Percentiles rank a stretch among this genome's conserved stretches.
Evolutionary conservation across 805 yeast species (phyloP).

Genomic region (Lipomyces spencermartinsiae): DNA sequence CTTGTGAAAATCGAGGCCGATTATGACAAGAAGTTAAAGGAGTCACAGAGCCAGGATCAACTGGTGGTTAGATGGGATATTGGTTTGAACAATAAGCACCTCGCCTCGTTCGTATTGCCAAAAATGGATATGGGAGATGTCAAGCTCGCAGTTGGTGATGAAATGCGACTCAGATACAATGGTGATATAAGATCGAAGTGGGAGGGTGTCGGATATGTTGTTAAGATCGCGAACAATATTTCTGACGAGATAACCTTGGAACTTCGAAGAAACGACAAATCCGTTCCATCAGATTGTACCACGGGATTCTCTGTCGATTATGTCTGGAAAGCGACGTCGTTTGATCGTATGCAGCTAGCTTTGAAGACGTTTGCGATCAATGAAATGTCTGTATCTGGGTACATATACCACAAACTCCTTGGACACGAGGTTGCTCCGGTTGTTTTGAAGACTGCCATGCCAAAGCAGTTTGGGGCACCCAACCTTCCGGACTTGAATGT

Average conservation of each 20-base stretch:
- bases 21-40: constrained; percentile 73
- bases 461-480: constrained; percentile 66
- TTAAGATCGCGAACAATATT: constrained; percentile 69
- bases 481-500: constrained; percentile 72
- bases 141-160: constrained; percentile 85
- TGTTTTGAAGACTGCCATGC: constrained; percentile 57
- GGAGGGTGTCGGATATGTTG: constrained; percentile 75
- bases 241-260: constrained; percentile 77
- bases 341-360: constrained; percentile 83
- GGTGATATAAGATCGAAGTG: constrained; percentile 67
- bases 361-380: constrained; percentile 72
- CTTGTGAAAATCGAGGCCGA: constrained; percentile 82
- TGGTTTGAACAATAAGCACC: constrained; percentile 66
- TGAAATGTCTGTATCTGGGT: constrained; percentile 71
- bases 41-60: constrained; percentile 76
- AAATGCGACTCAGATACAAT: constrained; percentile 67
- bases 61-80: constrained; percentile 76
- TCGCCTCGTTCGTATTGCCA: constrained; percentile 72
- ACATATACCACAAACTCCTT: constrained; percentile 74
- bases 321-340: constrained; percentile 87
- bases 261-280: constrained; percentile 52
- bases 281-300: constrained; percentile 60
- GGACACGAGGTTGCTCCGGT: constrained; percentile 77
- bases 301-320: constrained; percentile 82
- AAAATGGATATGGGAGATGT: constrained; percentile 67